These are phyloP conservation scores for Ogataea hybrid DNA, from an alignment of 1,139 yeast genomes.

Conservation along the genomic window DNA sequence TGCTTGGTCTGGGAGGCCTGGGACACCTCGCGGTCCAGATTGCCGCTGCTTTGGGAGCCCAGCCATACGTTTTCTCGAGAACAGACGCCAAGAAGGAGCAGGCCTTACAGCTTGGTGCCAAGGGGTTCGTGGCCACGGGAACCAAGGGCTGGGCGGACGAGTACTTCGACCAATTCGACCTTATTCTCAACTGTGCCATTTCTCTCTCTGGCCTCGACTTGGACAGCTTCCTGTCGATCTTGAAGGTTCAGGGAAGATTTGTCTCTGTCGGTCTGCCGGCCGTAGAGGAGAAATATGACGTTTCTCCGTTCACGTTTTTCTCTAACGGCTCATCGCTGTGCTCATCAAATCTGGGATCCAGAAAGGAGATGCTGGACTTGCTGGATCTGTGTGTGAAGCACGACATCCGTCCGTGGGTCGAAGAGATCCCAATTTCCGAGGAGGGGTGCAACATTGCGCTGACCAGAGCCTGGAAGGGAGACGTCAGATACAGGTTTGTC, in stretches of 20 bases:
- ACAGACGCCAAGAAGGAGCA: constrained; percentile 47
- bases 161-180: constrained; percentile 39
- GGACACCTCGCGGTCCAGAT: constrained; percentile 59
- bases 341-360: constrained; percentile 35
- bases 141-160: constrained; percentile 41
- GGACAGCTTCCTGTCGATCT: constrained; percentile 36
- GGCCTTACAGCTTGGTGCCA: constrained; percentile 51
- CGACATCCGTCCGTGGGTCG: constrained; percentile 57
- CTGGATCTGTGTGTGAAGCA: constrained; percentile 53
- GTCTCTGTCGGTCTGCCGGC: constrained; percentile 57
- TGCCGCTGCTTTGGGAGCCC: constrained; percentile 56
- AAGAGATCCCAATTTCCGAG: constrained; percentile 52
- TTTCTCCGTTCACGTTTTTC: constrained; percentile 45
- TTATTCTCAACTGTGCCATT: constrained; percentile 53
- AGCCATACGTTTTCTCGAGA: constrained; percentile 56
- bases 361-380: constrained; percentile 54
- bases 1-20: constrained; percentile 59
- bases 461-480: constrained; percentile 52
- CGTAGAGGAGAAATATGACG: constrained; percentile 38
- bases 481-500: constrained; percentile 65
- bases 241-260: constrained; percentile 48
- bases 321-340: constrained; percentile 41
- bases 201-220: constrained; percentile 42
- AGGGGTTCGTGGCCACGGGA: constrained; percentile 48
- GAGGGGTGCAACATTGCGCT: constrained; percentile 51